These are phyloP conservation scores for Hyparrhenia diplandra DNA, from an alignment of 176 grass and related monocot genomes.

Conservation along the genomic window DNA sequence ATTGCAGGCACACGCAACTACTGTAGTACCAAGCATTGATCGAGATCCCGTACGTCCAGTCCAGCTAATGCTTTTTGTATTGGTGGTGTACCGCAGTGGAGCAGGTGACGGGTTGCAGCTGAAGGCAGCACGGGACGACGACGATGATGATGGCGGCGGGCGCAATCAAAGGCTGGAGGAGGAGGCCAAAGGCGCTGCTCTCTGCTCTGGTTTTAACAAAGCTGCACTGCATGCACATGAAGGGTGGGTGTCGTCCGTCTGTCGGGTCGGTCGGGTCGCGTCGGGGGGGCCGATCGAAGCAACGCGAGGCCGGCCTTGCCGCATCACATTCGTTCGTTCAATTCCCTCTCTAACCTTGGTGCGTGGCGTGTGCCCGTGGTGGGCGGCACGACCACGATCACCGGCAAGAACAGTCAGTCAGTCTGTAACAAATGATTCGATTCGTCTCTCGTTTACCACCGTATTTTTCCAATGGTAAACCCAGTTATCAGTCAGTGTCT, in stretches of 20 bases:
- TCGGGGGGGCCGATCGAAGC: neutral
- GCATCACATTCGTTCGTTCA: constrained; percentile 72
- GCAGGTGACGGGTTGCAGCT: constrained; percentile 75
- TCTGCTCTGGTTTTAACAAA: constrained; percentile 31
- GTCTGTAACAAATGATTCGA: too few species aligned
- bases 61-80: neutral
- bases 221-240: constrained; percentile 45
- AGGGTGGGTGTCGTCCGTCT: constrained; percentile 54
- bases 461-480: too few species aligned
- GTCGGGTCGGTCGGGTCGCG: constrained; percentile 28
- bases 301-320: neutral
- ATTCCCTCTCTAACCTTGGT: constrained; percentile 47
- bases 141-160: constrained; percentile 19
- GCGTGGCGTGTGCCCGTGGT: constrained; percentile 19
- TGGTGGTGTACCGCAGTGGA: constrained; percentile 55
- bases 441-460: too few species aligned
- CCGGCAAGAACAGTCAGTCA: constrained; percentile 10
- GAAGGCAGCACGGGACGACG: neutral
- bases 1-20: neutral
- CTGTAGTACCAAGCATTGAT: neutral
- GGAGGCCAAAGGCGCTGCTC: constrained; percentile 33
- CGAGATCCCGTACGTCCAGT: constrained; percentile 8
- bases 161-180: constrained; percentile 35
- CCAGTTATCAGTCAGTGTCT: too few species aligned
- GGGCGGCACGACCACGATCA: neutral